Evolutionary conservation across 2,329 filamentous ascomycete species (phyloP), one percentile per base, ranked within the genome.

Genomic region (Xylaria sp.): DNA sequence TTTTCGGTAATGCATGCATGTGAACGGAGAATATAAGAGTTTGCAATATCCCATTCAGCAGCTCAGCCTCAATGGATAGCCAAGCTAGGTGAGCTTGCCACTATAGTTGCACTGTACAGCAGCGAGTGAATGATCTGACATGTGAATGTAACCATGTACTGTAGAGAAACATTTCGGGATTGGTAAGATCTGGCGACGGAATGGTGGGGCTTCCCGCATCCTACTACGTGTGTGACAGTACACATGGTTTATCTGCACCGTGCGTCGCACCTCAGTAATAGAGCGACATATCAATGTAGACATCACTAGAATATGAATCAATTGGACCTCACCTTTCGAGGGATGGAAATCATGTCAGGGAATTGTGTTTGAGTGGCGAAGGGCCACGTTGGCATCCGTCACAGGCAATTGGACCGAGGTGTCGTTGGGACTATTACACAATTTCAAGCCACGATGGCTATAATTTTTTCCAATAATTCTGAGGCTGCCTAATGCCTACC

Each of bases 131-230:
- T 33, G 9, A 33, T 42, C 49, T 68, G 58, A 36, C 66, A 68
- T 68, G 66, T 68, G 66, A 68, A 65, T 28, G 59, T 51, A 48
- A 31, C 57, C n/a, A 31, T 17, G 53, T 40, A 40, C 38, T 13
- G 36, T 15, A 49, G 7, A 49, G 7, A 38, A 20, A 13, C 51
- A 20, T 23, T 56, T 56, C 2, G 31, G 51, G 51, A 56, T 15
- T 54, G 33, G 51, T 31, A 20, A 57, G 53, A 51, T 40, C 20
- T 42, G 5, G 42, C 28, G 28, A 46, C 15, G 44, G 33, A 53
- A 65, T 26, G 38, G 58, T 65, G 66, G 66, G 61, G 42, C 61
- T 56, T 65, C 54, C 49, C 42, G 61, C 51, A 53, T 33, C 40
- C 7, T 42, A 6, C 10, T 17, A 20, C 31, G 5, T 7, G 7